Conservation (phyloP, 2,329 filamentous ascomycete genomes). For the Ophiostoma perfectum region DNA sequence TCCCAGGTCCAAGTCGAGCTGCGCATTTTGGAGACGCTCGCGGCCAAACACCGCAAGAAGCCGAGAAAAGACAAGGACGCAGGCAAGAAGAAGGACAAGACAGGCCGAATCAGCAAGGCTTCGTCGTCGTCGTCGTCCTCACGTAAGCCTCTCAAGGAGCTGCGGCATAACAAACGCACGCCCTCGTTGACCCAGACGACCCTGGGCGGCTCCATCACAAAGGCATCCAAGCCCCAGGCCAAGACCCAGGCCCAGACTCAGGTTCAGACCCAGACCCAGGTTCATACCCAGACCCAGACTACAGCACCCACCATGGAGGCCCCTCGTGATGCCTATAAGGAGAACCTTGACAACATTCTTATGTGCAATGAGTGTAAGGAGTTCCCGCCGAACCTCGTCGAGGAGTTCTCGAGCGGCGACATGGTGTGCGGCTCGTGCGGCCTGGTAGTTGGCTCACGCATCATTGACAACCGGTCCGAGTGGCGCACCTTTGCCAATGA, state of each 20-base stretch:
- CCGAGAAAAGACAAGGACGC: not conserved
- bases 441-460: conserved; percentile 80
- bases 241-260: too few species aligned
- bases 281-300: too few species aligned
- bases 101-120: not conserved
- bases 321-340: conserved; percentile 47
- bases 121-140: too few species aligned
- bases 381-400: conserved; percentile 82
- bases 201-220: conserved; percentile 13
- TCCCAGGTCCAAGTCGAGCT: too few species aligned
- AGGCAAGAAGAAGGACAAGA: conserved; percentile 4
- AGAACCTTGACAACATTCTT: conserved; percentile 81
- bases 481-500: conserved; percentile 99
- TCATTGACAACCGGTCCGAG: conserved; percentile 93
- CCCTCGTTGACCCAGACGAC: not conserved
- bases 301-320: conserved; percentile 19
- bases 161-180: conserved; percentile 24
- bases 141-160: conserved; percentile 26
- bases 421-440: conserved; percentile 91
- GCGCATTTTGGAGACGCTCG: conserved; percentile 1
- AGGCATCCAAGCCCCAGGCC: not conserved
- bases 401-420: conserved; percentile 88
- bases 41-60: not conserved
- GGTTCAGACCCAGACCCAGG: too few species aligned
- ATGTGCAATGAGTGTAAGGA: conserved; percentile 90